Evolutionary conservation across 345 rosid species (phyloP), one percentile per base, ranked within the genome.

Genomic region (Excoecaria agallocha): DNA sequence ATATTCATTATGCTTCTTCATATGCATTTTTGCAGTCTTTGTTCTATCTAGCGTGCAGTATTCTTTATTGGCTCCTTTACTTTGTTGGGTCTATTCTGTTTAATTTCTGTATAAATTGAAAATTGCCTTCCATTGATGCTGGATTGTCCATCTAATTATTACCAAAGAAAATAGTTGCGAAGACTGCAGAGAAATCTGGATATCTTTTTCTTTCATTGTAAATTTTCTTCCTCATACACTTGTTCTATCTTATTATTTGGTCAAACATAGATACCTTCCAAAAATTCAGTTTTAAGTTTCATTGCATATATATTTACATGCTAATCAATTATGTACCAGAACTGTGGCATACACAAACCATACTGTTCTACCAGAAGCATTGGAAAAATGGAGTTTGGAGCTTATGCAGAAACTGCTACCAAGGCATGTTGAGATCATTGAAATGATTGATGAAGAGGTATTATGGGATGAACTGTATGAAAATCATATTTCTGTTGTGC

Each of bases 341-440:
- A 91, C 96, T 79, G 80, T 85, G 84, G 96, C 96, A 56, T 91
- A 91, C 83, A 91, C 96, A 67, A 91, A 91, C 84, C 96, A 91
- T 70, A 91, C 96, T 62, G 93, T 91, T 65, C 77, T 91, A 76
- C 96, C 96, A 9, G 96, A 91, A 85, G 96, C 96, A 37, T 70
- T 89, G 83, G 96, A 91, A 88, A 91, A 91, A 81, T 91, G 96
- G 96, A 91, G 93, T 78, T 82, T 91, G 66, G 96, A 88, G 74
- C 92, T 91, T 54, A 84, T 89, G 97, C 85, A 85, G 83, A 87
- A 89, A 74, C 60, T 91, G 80, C 83, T 91, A 30, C 97, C 97
- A 70, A 89, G 97, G 25, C 93, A 89, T 71, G 84, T 88, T 65
- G 91, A 88, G 88, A 91, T 91, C 58, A 91, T 91, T 51, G 92